Evolutionary conservation across 345 rosid genomes (phyloP).

Genomic region (Hibiscus syriacus): DNA sequence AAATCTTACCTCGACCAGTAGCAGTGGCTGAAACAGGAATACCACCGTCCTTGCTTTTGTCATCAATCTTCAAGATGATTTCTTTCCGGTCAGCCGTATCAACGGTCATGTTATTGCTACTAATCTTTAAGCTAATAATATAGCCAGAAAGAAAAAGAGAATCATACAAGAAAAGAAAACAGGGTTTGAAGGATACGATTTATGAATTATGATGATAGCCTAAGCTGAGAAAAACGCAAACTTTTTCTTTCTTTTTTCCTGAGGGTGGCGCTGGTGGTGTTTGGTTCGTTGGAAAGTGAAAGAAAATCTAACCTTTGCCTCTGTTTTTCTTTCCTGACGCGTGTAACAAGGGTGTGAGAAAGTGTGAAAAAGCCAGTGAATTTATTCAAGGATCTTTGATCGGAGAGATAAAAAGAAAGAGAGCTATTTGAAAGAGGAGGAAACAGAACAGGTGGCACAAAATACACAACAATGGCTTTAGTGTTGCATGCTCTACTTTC

Average conservation of each 20-base stretch:
- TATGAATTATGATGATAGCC: background rate
- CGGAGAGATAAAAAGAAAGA: background rate
- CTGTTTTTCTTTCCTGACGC: background rate
- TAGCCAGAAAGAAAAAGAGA: too few species aligned
- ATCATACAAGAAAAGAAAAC: too few species aligned
- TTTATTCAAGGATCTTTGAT: background rate
- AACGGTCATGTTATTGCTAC: conserved; percentile 22
- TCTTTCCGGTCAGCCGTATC: conserved; percentile 32
- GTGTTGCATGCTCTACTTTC: background rate
- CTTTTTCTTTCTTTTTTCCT: background rate
- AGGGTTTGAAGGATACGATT: background rate
- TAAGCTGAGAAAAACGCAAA: background rate
- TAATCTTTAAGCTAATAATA: background rate
- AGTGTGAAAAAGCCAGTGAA: background rate
- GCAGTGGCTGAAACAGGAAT: conserved; percentile 15
- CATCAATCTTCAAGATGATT: conserved; percentile 31
- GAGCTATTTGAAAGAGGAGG: background rate
- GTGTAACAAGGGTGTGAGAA: background rate
- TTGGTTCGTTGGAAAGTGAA: conserved; percentile 10
- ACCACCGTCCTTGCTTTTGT: conserved; percentile 5
- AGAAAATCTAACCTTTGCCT: background rate
- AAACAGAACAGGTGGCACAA: background rate
- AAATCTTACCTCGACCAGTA: conserved; percentile 21
- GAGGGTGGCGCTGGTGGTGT: conserved; percentile 9
- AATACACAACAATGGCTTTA: background rate